A percentile compares a stretch with the other conserved stretches of the same genome.
Evolutionary conservation across 352 stramenopile species (phyloP).

Genomic region (Pythium diclinum): DNA sequence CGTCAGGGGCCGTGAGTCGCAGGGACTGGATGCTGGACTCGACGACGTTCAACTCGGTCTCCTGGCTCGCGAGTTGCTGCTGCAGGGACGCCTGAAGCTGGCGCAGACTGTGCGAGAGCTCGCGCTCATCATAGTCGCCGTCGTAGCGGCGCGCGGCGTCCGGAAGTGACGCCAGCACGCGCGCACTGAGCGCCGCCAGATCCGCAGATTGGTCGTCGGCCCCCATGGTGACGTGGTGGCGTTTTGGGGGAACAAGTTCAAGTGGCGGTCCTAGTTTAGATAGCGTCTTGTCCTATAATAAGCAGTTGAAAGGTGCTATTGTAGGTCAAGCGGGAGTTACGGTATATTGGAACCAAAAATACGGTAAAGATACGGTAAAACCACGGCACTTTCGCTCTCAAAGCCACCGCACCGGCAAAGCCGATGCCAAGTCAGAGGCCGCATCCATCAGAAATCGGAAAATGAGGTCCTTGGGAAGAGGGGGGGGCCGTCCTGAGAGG

Average conservation of each 20-base stretch:
- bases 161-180: conserved; percentile 17
- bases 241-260: neutral
- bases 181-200: conserved; percentile 14
- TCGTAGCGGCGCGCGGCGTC: neutral
- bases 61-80: conserved; percentile 16
- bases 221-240: conserved; percentile 7
- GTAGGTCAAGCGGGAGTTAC: too few relatives aligned
- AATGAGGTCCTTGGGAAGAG: too few relatives aligned
- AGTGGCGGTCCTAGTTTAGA: neutral
- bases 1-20: neutral
- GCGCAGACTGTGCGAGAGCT: conserved; percentile 23
- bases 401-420: too few relatives aligned
- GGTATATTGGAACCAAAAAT: too few relatives aligned
- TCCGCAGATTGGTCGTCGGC: neutral
- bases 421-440: too few relatives aligned
- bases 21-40: conserved; percentile 11
- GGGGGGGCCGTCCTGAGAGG: too few relatives aligned
- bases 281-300: too few relatives aligned
- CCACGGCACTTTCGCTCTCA: too few relatives aligned
- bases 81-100: conserved; percentile 16
- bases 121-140: conserved; percentile 10
- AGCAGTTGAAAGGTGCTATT: too few relatives aligned
- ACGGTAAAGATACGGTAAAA: too few relatives aligned
- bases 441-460: too few relatives aligned
- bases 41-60: conserved; percentile 12